Conservation (phyloP, 2,329 filamentous ascomycete genomes). For the Colletotrichum sp. region DNA sequence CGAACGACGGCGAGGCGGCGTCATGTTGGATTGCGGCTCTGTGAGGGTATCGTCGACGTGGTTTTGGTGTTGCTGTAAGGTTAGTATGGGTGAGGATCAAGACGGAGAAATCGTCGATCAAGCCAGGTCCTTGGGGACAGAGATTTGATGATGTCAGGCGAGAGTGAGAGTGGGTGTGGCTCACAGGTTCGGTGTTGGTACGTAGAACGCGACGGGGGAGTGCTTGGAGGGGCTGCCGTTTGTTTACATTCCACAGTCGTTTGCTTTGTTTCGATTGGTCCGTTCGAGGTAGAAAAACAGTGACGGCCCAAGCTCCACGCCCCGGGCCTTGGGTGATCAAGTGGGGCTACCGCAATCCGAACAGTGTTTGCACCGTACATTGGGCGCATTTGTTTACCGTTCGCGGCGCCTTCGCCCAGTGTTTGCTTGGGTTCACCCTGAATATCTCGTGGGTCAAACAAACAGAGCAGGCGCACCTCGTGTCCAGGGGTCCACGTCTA, state of each 20-base stretch:
- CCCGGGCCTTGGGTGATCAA: not conserved
- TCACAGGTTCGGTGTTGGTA: not conserved
- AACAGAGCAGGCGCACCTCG: not conserved
- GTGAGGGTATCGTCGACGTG: not conserved
- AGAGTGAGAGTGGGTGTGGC: not conserved
- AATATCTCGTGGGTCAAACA: not conserved
- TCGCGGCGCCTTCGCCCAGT: not conserved
- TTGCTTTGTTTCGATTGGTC: constrained; percentile 1
- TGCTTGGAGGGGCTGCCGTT: constrained; percentile 16
- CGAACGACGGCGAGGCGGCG: constrained; percentile 48
- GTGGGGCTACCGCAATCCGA: not conserved
- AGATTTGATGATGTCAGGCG: constrained; percentile 20
- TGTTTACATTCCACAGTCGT: constrained; percentile 16
- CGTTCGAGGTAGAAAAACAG: not conserved
- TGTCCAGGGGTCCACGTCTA: not conserved
- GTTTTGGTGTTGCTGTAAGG: not conserved
- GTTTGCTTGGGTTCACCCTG: not conserved
- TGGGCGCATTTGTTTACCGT: not conserved
- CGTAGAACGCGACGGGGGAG: constrained; percentile 14
- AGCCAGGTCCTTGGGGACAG: not conserved
- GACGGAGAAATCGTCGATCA: not conserved
- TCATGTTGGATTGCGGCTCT: constrained; percentile 34
- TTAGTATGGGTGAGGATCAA: not conserved
- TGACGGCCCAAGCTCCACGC: constrained; percentile 9
- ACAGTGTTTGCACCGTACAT: not conserved